phyloP scores from a whole-genome alignment of 2,329 filamentous ascomycete genomes.

The Dryadomyces sulphureus region DNA sequence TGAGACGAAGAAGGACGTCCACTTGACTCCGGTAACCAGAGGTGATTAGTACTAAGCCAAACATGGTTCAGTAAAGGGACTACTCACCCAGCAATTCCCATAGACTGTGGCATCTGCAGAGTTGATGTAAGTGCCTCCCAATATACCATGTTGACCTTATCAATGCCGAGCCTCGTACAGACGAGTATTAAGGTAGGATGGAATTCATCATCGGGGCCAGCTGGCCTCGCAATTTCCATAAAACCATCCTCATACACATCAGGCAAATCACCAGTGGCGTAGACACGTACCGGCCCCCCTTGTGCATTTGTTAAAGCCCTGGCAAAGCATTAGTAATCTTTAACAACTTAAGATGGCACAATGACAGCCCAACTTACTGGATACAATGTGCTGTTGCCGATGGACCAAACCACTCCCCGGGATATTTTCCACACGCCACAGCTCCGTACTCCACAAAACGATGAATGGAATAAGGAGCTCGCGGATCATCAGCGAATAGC shows the following conservation, averaged over 20 bases:
- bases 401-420: slow-evolving; percentile 98
- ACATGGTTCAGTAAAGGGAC: neutral
- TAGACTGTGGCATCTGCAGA: slow-evolving; percentile 79
- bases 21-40: slow-evolving; percentile 25
- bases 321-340: neutral
- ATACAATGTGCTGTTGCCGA: slow-evolving; percentile 91
- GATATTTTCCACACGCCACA: slow-evolving; percentile 77
- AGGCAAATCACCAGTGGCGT: slow-evolving; percentile 76
- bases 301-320: slow-evolving; percentile 63
- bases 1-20: slow-evolving; percentile 81
- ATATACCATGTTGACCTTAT: slow-evolving; percentile 87
- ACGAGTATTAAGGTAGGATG: slow-evolving; percentile 79
- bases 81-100: slow-evolving; percentile 81
- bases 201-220: slow-evolving; percentile 48
- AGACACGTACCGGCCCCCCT: slow-evolving; percentile 57
- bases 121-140: slow-evolving; percentile 82
- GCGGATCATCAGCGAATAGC: slow-evolving; percentile 74
- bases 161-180: slow-evolving; percentile 78
- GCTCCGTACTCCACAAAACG: slow-evolving; percentile 85
- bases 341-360: neutral
- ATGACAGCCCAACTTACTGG: slow-evolving; percentile 42
- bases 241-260: slow-evolving; percentile 91
- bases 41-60: neutral
- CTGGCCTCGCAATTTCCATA: slow-evolving; percentile 57
- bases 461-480: slow-evolving; percentile 86